These are phyloP conservation scores for Allomyces macrogynus DNA, from an alignment of 192 early-diverging fungal genomes.

Conservation along the genomic window DNA sequence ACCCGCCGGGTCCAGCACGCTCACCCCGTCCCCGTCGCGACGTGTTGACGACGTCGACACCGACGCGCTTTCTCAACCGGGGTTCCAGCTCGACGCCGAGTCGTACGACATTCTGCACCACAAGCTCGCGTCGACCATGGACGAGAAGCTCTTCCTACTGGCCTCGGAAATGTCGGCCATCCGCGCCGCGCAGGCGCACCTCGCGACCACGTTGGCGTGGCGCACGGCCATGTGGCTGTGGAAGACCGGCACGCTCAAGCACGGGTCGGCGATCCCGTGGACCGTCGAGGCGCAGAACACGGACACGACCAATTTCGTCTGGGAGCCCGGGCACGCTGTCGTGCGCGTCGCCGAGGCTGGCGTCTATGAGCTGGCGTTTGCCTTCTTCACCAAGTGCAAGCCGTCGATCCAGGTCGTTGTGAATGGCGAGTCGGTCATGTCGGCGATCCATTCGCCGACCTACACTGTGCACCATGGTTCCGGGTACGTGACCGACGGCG, in stretches of 20 bases:
- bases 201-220: conserved; percentile 15
- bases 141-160: conserved; percentile 27
- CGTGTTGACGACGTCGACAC: too few relatives aligned
- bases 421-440: conserved; percentile 31
- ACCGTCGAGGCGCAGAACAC: conserved; percentile 22
- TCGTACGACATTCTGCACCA: neutral
- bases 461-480: conserved; percentile 23
- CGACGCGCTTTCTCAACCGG: neutral
- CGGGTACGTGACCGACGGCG: conserved; percentile 18
- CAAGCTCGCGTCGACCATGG: conserved; percentile 4
- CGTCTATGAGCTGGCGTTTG: conserved; percentile 26
- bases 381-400: conserved; percentile 19
- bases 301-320: conserved; percentile 25
- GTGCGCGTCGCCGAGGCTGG: conserved; percentile 19
- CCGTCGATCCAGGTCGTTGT: conserved; percentile 27
- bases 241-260: conserved; percentile 18
- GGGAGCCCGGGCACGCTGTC: conserved; percentile 11
- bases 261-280: conserved; percentile 22
- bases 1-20: neutral
- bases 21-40: too few relatives aligned
- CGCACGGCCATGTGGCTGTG: conserved; percentile 25
- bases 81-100: neutral
- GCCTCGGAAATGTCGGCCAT: conserved; percentile 20
- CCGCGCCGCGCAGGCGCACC: conserved; percentile 13
- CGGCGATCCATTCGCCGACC: conserved; percentile 24